Percentiles rank a stretch among this genome's conserved stretches.
Conservation (phyloP, 2,329 filamentous ascomycete genomes). For the Aspergillus sp. region DNA sequence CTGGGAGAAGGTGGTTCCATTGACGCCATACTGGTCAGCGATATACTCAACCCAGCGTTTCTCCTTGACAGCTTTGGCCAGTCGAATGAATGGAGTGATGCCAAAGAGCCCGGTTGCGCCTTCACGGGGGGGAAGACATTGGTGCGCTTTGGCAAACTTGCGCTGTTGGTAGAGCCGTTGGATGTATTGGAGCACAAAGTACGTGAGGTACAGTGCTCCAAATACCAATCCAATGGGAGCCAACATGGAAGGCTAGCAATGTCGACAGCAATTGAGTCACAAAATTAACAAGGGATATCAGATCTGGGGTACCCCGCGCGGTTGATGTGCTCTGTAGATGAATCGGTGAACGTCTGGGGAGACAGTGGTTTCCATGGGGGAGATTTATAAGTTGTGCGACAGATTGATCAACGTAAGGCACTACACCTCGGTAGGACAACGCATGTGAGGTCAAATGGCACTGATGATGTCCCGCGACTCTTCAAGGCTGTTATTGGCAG, state of each 20-base stretch:
- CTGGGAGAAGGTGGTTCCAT: slow-evolving; percentile 26
- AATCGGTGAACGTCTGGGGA: too few species aligned
- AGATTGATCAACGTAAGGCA: not conserved
- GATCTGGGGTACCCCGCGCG: not conserved
- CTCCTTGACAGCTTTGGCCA: slow-evolving; percentile 24
- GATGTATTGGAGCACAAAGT: slow-evolving; percentile 22
- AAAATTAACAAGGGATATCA: not conserved
- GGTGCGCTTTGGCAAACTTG: slow-evolving; percentile 22
- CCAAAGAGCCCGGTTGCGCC: slow-evolving; percentile 19
- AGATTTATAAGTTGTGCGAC: not conserved
- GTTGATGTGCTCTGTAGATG: not conserved
- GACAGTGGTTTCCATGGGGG: not conserved
- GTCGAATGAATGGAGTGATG: slow-evolving; percentile 21
- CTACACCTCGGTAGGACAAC: not conserved
- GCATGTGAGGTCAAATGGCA: not conserved
- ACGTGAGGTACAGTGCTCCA: slow-evolving; percentile 18
- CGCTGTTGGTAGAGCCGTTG: slow-evolving; percentile 20
- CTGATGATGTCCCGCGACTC: not conserved
- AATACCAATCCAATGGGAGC: slow-evolving; percentile 16
- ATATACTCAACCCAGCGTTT: slow-evolving; percentile 31
- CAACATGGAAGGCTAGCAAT: slow-evolving; percentile 18
- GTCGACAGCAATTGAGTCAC: not conserved
- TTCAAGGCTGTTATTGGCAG: too few species aligned
- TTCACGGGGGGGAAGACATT: slow-evolving; percentile 21
- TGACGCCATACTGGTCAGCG: slow-evolving; percentile 18